phyloP scores from a whole-genome alignment of 495 filamentous ascomycete genomes.

The Tuber brumale region DNA sequence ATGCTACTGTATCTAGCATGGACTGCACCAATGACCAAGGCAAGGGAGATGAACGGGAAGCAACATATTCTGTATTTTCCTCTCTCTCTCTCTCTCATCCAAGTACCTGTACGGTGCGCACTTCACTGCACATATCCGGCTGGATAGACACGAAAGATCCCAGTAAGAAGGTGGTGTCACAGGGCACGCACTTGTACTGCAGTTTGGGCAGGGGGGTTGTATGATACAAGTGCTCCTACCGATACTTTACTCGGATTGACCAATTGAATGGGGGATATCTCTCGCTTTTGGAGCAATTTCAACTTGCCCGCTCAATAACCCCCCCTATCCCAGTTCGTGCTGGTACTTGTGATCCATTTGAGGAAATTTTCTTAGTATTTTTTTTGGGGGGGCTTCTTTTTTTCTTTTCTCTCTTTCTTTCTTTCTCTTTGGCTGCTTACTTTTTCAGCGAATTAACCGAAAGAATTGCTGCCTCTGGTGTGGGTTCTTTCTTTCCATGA shows the following conservation, averaged over 20 bases:
- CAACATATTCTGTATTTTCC: neutral
- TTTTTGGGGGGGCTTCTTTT: neutral
- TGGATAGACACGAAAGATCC: neutral
- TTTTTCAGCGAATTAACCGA: slow-evolving; percentile 29
- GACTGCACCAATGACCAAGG: neutral
- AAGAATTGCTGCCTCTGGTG: neutral
- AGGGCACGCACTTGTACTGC: neutral
- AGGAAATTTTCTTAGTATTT: neutral
- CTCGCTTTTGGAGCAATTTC: neutral
- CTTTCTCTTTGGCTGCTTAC: neutral
- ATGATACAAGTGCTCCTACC: no score
- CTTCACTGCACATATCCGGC: neutral
- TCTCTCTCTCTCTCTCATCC: neutral
- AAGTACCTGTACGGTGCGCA: neutral
- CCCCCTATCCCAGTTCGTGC: neutral
- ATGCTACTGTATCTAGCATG: neutral
- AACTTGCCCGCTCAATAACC: neutral
- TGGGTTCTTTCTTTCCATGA: neutral
- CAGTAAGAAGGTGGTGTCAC: neutral
- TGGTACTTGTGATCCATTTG: neutral
- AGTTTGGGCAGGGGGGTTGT: neutral
- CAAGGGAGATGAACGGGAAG: neutral
- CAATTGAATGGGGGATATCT: neutral
- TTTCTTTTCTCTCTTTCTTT: neutral
- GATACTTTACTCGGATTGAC: neutral